Percentiles rank a stretch among this genome's conserved stretches.
Evolutionary conservation across 2,329 filamentous ascomycete species (phyloP).

Genomic region (Exophiala oligosperma): DNA sequence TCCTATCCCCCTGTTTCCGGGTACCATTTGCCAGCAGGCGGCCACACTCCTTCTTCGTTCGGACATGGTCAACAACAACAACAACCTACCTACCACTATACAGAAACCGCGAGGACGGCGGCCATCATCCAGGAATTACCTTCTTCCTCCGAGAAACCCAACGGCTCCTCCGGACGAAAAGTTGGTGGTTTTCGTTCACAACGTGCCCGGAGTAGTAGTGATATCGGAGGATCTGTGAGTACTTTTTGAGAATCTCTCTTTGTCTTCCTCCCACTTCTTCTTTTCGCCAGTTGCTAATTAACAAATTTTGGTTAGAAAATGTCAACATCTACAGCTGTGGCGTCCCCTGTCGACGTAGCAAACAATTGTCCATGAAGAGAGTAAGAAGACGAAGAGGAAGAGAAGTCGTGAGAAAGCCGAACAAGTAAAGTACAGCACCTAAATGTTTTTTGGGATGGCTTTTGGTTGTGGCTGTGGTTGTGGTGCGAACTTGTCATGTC

Average conservation of each 20-base stretch:
- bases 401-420: too few relatives aligned
- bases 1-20: too few relatives aligned
- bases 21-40: background rate
- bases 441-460: too few relatives aligned
- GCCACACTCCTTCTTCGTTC: background rate
- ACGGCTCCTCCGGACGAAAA: background rate
- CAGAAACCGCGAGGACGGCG: background rate
- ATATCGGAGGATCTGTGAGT: slow-evolving; percentile 1
- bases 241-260: background rate
- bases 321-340: too few relatives aligned
- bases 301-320: too few relatives aligned
- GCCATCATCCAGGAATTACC: background rate
- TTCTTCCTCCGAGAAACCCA: background rate
- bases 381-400: too few relatives aligned
- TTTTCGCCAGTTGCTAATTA: too few relatives aligned
- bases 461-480: too few relatives aligned
- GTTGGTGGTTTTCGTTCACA: background rate
- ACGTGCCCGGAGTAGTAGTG: background rate
- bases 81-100: background rate
- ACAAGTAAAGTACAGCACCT: too few relatives aligned
- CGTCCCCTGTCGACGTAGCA: too few relatives aligned
- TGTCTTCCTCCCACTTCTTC: background rate
- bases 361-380: too few relatives aligned
- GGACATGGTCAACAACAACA: background rate
- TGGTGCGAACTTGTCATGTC: too few relatives aligned